A percentile compares a stretch with the other conserved stretches of the same genome.
phyloP scores from a whole-genome alignment of 1,284 basidiomycete genomes.

The Trametes sp. region DNA sequence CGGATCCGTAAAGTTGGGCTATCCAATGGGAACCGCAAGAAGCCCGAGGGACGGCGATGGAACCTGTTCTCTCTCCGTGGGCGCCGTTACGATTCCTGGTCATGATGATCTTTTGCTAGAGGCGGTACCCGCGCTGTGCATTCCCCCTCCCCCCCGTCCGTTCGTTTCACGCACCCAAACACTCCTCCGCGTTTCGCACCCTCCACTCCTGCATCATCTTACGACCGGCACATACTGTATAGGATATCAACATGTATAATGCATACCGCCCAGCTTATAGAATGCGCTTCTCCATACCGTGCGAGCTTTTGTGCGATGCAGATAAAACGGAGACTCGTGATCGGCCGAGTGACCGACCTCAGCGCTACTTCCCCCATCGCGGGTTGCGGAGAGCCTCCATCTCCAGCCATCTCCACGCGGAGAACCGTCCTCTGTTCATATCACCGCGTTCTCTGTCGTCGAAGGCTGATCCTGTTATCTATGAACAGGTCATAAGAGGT shows the following conservation, averaged over 20 bases:
- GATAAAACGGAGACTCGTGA: conserved; percentile 20
- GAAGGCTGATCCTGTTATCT: conserved; percentile 20
- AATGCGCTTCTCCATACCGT: conserved; percentile 10
- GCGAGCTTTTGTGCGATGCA: conserved; percentile 5
- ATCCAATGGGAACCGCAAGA: conserved; percentile 31
- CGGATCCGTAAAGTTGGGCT: conserved; percentile 50
- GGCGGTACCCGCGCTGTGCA: not conserved
- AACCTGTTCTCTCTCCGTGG: conserved; percentile 34
- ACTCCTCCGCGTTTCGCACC: not conserved
- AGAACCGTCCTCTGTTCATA: conserved; percentile 9
- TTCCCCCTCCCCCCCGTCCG: conserved; percentile 4
- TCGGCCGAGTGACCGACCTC: conserved; percentile 12
- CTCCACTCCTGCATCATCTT: conserved; percentile 12
- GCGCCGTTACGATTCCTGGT: conserved; percentile 32
- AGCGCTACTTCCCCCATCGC: conserved; percentile 10
- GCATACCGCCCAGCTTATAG: conserved; percentile 21
- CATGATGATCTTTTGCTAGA: conserved; percentile 14
- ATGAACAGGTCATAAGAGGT: conserved; percentile 22
- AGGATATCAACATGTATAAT: conserved; percentile 31
- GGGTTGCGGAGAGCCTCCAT: conserved; percentile 25
- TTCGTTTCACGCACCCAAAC: conserved; percentile 1
- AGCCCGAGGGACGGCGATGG: conserved; percentile 26
- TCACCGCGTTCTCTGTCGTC: conserved; percentile 17
- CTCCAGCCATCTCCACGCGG: conserved; percentile 30
- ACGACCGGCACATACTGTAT: conserved; percentile 24